Conservation (phyloP, 2,329 filamentous ascomycete species). For the Mycocentrospora acerina region DNA sequence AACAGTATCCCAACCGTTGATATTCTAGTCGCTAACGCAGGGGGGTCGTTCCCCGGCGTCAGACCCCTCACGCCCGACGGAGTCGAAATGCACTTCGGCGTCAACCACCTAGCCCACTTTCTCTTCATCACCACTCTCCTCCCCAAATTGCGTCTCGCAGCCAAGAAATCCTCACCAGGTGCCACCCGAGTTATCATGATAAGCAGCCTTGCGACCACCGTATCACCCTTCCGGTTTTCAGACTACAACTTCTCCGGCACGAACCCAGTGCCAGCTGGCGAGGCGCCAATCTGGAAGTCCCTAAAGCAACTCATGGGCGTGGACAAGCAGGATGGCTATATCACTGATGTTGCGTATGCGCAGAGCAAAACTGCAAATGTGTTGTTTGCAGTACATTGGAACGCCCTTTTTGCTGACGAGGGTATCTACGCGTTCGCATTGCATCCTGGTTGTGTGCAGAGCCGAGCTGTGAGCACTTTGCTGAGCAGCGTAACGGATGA, state of each 20-base stretch:
- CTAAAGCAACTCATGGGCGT: too few species aligned
- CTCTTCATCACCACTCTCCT: constrained; percentile 44
- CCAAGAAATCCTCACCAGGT: too few species aligned
- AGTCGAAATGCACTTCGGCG: constrained; percentile 48
- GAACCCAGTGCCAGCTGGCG: constrained; percentile 6
- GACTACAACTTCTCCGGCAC: constrained; percentile 41
- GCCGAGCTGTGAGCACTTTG: too few species aligned
- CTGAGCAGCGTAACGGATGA: too few species aligned
- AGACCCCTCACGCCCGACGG: constrained; percentile 42
- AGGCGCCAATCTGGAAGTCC: constrained; percentile 5
- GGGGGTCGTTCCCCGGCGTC: too few species aligned
- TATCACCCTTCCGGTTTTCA: constrained; percentile 36
- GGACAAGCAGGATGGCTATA: too few species aligned
- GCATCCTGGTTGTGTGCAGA: too few species aligned
- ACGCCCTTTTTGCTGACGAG: constrained; percentile 1
- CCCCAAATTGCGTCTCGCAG: constrained; percentile 32
- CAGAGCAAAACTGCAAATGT: constrained; percentile 17
- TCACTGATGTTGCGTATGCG: constrained; percentile 20
- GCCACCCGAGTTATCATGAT: constrained; percentile 13
- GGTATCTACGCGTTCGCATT: constrained; percentile 12
- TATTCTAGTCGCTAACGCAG: constrained; percentile 44
- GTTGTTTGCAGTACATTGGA: constrained; percentile 11
- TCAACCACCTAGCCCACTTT: constrained; percentile 48
- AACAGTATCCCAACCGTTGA: constrained; percentile 30
- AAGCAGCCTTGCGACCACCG: background rate